Evolutionary conservation across 2,329 filamentous ascomycete species (phyloP), one percentile per base, ranked within the genome.

Genomic region (Epichloe sylvatica): DNA sequence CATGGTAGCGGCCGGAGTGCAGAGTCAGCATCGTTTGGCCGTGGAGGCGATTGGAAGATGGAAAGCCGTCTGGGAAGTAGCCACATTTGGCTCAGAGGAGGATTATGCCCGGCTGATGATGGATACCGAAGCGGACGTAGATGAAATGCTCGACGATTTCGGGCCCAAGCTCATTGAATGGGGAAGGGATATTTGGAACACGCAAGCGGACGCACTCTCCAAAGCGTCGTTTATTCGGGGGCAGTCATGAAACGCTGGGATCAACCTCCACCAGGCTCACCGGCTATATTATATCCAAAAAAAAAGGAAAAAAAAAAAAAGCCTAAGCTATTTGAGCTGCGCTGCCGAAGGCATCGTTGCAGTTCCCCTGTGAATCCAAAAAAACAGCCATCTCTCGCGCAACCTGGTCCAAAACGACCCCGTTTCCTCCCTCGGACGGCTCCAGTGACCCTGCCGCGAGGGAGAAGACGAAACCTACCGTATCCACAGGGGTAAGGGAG

Each of bases 1-100:
- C 55, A 61, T 78, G 56, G 52, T 79, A 9, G 74, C 74, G 2
- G 67, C 58, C 1, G 55, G 68, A 3, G 60, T 79, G 0, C 60
- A 66, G 40, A 60, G 62, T 5, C 39, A 59, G 3, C 51, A 53
- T 17, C 41, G 54, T 0, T 59, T 63, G 33, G 72, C 70, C 0
- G 2, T 56, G 0, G 34, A 50, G 8, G 67, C 70, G 0, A 53
- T 77, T 2, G 40, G 54, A 3, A 43, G 15, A 4, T 77, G 70
- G 70, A 71, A 70, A 54, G 48, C 17, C 49, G 38, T 38, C 6
- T 77, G 68, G 69, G 62, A 52, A 34, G 37, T 52, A 0, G 62
- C 67, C 3, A 75, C 70, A 0, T 67, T 76, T 49, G 60, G 56
- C 3, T 52, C 53, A 0, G 60, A 66, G 2, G 58, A 62, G 5